Conservation (phyloP, 2,329 filamentous ascomycete species). For the Pseudogymnoascus sp. region DNA sequence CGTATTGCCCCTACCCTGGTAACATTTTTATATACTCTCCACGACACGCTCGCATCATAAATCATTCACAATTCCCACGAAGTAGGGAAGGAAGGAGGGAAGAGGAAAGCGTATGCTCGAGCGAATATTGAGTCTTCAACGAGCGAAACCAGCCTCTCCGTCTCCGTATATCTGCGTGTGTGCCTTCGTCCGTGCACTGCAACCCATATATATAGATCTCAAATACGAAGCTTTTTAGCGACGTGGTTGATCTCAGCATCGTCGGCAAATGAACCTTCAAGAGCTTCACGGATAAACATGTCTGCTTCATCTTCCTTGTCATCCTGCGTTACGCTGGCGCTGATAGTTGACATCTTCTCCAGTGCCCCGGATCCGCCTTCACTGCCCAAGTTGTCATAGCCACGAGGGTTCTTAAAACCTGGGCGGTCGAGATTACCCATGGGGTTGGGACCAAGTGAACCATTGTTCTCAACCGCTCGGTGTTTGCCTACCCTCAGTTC, state of each 20-base stretch:
- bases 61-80: background rate
- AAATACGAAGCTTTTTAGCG: background rate
- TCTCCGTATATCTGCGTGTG: background rate
- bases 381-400: background rate
- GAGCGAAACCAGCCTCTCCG: background rate
- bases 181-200: background rate
- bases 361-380: background rate
- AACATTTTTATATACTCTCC: background rate
- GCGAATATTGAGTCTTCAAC: background rate
- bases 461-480: background rate
- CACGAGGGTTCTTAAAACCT: background rate
- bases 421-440: background rate
- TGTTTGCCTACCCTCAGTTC: background rate
- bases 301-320: slow-evolving; percentile 5
- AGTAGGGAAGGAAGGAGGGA: background rate
- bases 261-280: background rate
- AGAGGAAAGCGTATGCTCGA: background rate
- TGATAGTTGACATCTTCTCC: slow-evolving; percentile 8
- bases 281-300: background rate
- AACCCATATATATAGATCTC: background rate
- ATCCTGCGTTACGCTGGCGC: background rate
- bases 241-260: background rate
- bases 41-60: background rate
- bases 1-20: background rate
- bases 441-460: background rate